Evolutionary conservation across 2,329 filamentous ascomycete genomes (phyloP), one percentile per base, ranked within the genome.

Genomic region (Pyrenophora graminea): DNA sequence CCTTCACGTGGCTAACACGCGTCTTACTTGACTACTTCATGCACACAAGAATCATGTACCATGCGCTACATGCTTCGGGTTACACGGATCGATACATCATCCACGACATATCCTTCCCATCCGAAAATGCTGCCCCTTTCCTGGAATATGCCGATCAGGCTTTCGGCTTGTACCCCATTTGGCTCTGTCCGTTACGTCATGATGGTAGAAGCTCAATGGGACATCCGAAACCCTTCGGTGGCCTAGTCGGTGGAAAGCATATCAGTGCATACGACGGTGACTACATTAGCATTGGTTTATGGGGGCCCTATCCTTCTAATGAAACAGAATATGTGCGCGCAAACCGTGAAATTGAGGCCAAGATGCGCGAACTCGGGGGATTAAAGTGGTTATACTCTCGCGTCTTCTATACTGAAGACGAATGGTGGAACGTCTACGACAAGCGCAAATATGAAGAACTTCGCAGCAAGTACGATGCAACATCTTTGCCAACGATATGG

Each of bases 331-430:
- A 92, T 64, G 78, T 92, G 2, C 69, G 74, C 33, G 83, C 84
- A 61, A 95, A 95, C 73, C 82, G 87, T 27, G 80, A 79, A 37
- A 79, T 95, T 17, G 91, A 95, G 75, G 74, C 77, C 17, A 87
- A 88, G 66, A 82, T 92, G 3, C 77, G 78, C 40, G 79, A 84
- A 58, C 80, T 94, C 1, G 85, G 86, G 39, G 91, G 90, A 2
- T 84, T 88, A 77, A 95, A 95, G 76, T 94, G 90, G 88, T 77
- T 95, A 10, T 95, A 96, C 72, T 90, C 90, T 2, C 88, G 93
- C 65, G 88, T 89, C 0, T 95, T 91, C 75, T 94, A 94, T 71
- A 80, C 82, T n/a, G 82, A 88, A 66, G 75, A 80, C 0, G 84
- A 89, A 66, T 91, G 89, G 73, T 89, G 86, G 85, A 63, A 74